phyloP scores from a whole-genome alignment of 176 grass and related monocot genomes.

The Oryza punctata region DNA sequence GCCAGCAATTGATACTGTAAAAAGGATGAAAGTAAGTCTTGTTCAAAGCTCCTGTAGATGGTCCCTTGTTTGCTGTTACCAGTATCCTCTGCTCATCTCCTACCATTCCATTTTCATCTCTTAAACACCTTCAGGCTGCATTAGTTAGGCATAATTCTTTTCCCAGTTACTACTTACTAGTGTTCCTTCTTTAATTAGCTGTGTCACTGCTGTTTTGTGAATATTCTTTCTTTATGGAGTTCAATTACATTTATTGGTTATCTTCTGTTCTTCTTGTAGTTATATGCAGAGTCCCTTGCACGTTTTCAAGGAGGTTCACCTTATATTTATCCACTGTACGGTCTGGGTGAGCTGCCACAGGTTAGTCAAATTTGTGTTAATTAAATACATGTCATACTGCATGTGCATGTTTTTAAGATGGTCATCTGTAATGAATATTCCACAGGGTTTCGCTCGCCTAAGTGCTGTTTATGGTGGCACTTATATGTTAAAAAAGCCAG shows the following conservation, averaged over 20 bases:
- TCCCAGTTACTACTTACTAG: slow-evolving; percentile 7
- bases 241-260: slow-evolving; percentile 13
- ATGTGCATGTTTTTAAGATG: slow-evolving; percentile 9
- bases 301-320: slow-evolving; percentile 95
- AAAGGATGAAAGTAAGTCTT: slow-evolving; percentile 93
- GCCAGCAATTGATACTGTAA: slow-evolving; percentile 88
- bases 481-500: slow-evolving; percentile 95
- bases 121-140: background rate
- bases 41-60: background rate
- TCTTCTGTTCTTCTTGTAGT: slow-evolving; percentile 41
- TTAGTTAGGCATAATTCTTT: background rate
- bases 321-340: slow-evolving; percentile 92
- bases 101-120: background rate
- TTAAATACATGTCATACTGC: background rate
- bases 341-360: slow-evolving; percentile 88
- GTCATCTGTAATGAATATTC: background rate
- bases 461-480: slow-evolving; percentile 99
- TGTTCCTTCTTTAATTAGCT: slow-evolving; percentile 11
- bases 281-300: slow-evolving; percentile 81
- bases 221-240: background rate
- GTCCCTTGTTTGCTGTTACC: slow-evolving; percentile 11
- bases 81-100: background rate
- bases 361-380: slow-evolving; percentile 48
- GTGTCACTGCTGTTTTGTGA: slow-evolving; percentile 16
- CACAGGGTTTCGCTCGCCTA: slow-evolving; percentile 87